A percentile compares a stretch with the other conserved stretches of the same genome.
phyloP scores from a whole-genome alignment of 257 asterid genomes.

The Forsythia suspensa region DNA sequence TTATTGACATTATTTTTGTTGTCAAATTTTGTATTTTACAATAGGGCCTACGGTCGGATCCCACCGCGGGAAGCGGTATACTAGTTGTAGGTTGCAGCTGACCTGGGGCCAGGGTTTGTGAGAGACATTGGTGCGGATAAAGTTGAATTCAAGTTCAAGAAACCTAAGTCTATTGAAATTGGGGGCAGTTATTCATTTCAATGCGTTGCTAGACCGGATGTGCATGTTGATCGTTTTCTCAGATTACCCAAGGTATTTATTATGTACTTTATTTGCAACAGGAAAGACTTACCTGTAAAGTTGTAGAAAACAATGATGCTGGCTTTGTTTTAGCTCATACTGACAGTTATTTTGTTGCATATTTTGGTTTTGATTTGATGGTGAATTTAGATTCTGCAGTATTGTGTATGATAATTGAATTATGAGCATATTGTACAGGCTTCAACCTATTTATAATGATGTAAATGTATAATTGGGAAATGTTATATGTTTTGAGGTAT shows the following conservation, averaged over 20 bases:
- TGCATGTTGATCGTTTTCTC: constrained; percentile 73
- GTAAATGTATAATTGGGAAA: not conserved
- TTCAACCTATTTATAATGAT: not conserved
- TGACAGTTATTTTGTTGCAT: not conserved
- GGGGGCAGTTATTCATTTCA: constrained; percentile 83
- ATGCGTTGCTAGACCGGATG: constrained; percentile 67
- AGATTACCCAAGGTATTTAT: constrained; percentile 81
- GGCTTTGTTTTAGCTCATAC: not conserved
- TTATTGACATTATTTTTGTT: too few species aligned
- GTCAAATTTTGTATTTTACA: too few species aligned
- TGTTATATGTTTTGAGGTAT: not conserved
- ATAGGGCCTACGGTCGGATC: too few species aligned
- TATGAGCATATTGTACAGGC: not conserved
- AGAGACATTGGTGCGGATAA: constrained; percentile 85
- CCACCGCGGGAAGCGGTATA: too few species aligned
- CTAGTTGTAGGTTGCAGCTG: constrained; percentile 73
- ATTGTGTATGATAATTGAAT: not conserved
- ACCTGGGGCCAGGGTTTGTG: constrained; percentile 74
- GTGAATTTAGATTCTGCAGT: not conserved
- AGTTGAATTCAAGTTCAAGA: constrained; percentile 79
- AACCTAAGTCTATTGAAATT: constrained; percentile 63
- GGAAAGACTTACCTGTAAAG: not conserved
- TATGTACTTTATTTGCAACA: not conserved
- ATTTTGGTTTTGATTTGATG: not conserved
- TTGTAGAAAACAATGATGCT: not conserved